Evolutionary conservation across 2,329 filamentous ascomycete genomes (phyloP).

Genomic region (Botrytis galanthina): DNA sequence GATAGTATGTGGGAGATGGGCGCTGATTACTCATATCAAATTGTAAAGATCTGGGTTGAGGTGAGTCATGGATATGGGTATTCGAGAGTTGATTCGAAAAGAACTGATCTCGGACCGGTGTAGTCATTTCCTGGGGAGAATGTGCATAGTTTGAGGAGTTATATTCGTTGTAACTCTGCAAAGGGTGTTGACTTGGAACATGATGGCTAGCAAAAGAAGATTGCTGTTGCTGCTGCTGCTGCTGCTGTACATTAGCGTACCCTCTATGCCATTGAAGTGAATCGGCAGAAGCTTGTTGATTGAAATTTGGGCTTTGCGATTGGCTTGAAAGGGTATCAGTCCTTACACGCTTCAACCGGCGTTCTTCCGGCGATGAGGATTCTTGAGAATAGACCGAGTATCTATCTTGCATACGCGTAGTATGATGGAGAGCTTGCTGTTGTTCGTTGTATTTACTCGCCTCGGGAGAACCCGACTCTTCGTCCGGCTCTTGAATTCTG

Average conservation of each 20-base stretch:
- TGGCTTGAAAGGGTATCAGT: constrained; percentile 3
- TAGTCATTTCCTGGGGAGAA: constrained; percentile 18
- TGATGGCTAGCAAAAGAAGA: constrained; percentile 12
- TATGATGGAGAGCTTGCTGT: not conserved
- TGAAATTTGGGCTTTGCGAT: constrained; percentile 12
- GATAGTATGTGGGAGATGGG: constrained; percentile 12
- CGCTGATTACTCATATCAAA: constrained; percentile 16
- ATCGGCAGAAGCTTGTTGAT: constrained; percentile 4
- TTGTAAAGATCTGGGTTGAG: constrained; percentile 14
- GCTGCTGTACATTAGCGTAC: not conserved
- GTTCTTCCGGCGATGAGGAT: constrained; percentile 12
- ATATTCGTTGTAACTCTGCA: constrained; percentile 17
- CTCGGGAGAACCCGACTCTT: not conserved
- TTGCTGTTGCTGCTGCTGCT: constrained; percentile 7
- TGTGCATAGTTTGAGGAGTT: constrained; percentile 20
- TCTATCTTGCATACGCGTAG: constrained; percentile 11
- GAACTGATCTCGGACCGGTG: constrained; percentile 17
- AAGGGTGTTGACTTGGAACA: constrained; percentile 9
- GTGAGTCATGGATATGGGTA: constrained; percentile 16
- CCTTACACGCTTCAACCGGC: constrained; percentile 4
- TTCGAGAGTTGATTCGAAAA: constrained; percentile 15
- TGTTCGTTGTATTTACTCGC: constrained; percentile 14
- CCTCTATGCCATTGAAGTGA: constrained; percentile 9
- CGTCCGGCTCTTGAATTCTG: not conserved
- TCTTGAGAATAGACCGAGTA: constrained; percentile 16